Evolutionary conservation across 345 rosid species (phyloP).

Genomic region (Garcia nutans): DNA sequence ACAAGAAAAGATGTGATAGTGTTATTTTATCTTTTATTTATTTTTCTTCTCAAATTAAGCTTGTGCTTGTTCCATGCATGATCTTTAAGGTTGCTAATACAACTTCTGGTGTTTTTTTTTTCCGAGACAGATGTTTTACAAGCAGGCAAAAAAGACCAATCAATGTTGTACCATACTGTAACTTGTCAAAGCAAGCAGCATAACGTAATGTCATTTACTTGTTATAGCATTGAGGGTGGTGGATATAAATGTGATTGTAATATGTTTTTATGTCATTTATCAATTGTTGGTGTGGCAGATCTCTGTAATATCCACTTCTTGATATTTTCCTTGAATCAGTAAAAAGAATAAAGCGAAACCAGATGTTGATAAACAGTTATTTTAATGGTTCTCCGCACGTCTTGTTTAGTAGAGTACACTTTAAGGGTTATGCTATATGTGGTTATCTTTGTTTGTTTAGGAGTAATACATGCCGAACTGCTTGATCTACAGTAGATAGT

Average conservation of each 20-base stretch:
- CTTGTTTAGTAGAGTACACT: no score
- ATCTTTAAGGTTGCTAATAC: constrained; percentile 12
- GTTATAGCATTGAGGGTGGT: constrained; percentile 14
- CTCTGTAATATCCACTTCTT: constrained; percentile 16
- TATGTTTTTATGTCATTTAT: constrained; percentile 32
- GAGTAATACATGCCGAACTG: no score
- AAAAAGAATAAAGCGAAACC: constrained; percentile 9
- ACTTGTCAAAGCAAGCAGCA: constrained; percentile 25
- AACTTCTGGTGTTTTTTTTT: constrained; percentile 8
- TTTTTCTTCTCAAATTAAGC: not conserved
- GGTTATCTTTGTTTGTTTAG: no score
- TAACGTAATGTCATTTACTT: constrained; percentile 13
- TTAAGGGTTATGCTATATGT: no score
- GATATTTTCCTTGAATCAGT: constrained; percentile 18
- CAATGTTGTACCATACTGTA: constrained; percentile 88
- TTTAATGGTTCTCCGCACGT: no score
- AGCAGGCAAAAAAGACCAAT: constrained; percentile 95
- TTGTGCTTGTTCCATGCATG: not conserved
- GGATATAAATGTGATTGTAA: constrained; percentile 20
- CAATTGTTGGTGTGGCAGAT: constrained; percentile 32
- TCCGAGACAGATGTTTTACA: constrained; percentile 98
- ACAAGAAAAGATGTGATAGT: no score
- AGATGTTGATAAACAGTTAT: no score
- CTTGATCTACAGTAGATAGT: no score
- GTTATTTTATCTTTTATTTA: not conserved